These are phyloP conservation scores for Diaporthe destruens DNA, from an alignment of 2,329 filamentous ascomycete genomes.

Conservation along the genomic window DNA sequence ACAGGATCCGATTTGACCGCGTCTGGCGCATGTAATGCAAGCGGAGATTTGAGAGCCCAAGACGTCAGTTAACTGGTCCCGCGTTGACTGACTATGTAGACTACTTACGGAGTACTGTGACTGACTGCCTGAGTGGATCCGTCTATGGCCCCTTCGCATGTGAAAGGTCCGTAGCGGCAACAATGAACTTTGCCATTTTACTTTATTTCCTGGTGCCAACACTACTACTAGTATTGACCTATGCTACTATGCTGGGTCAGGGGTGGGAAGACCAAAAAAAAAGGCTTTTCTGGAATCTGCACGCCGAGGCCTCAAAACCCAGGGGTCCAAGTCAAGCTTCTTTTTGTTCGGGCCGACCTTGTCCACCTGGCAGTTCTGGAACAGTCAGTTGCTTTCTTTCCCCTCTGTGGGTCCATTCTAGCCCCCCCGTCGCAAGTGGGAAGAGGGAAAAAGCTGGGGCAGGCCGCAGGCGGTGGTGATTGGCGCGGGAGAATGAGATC, in stretches of 20 bases:
- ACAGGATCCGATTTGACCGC: constrained; percentile 26
- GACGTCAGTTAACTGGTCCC: not conserved
- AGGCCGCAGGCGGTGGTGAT: constrained; percentile 7
- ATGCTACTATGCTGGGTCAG: too few species aligned
- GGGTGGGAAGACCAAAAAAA: too few species aligned
- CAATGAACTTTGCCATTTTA: not conserved
- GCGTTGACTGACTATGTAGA: not conserved
- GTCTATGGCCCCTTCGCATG: not conserved
- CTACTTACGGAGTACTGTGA: too few species aligned
- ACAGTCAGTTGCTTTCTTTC: not conserved
- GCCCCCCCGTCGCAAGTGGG: constrained; percentile 6
- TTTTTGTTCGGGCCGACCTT: constrained; percentile 14
- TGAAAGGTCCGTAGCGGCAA: constrained; percentile 12
- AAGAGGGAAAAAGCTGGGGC: constrained; percentile 15
- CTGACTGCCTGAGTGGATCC: constrained; percentile 4
- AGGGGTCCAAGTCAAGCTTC: constrained; percentile 16
- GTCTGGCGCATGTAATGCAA: constrained; percentile 7
- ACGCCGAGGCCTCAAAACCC: not conserved
- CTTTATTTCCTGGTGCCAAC: too few species aligned
- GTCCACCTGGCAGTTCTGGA: constrained; percentile 1
- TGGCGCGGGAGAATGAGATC: constrained; percentile 33
- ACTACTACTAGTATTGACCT: too few species aligned
- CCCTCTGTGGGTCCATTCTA: not conserved
- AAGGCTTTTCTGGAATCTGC: too few species aligned
- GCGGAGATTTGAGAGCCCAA: constrained; percentile 2